phyloP scores from a whole-genome alignment of 2,329 filamentous ascomycete species.

The Decorospora gaudefroyi region DNA sequence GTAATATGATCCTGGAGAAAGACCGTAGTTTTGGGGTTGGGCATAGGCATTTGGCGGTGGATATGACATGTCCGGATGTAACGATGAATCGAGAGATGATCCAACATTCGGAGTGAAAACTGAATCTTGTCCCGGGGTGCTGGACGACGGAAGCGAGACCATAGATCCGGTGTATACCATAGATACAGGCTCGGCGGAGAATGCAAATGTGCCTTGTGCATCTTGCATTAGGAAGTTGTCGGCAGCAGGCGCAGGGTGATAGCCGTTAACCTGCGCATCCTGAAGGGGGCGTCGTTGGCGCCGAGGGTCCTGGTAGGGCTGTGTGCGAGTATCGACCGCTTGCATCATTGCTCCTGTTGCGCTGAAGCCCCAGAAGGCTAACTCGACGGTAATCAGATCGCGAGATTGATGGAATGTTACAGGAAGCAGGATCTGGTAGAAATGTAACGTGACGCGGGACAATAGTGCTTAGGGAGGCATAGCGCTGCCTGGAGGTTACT shows the following conservation, averaged over 20 bases:
- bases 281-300: slow-evolving; percentile 44
- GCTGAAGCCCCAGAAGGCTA: slow-evolving; percentile 28
- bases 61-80: slow-evolving; percentile 43
- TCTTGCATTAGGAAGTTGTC: slow-evolving; percentile 38
- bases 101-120: slow-evolving; percentile 40
- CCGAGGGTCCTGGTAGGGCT: slow-evolving; percentile 41
- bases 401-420: slow-evolving; percentile 15
- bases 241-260: slow-evolving; percentile 24
- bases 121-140: slow-evolving; percentile 33
- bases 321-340: slow-evolving; percentile 40
- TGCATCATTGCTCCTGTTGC: slow-evolving; percentile 33
- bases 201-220: slow-evolving; percentile 43
- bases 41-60: slow-evolving; percentile 35
- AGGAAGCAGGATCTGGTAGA: slow-evolving; percentile 18
- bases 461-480: slow-evolving; percentile 40
- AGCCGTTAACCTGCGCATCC: slow-evolving; percentile 37
- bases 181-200: slow-evolving; percentile 42
- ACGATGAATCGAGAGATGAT: slow-evolving; percentile 45
- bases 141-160: slow-evolving; percentile 27
- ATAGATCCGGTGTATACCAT: slow-evolving; percentile 42
- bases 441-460: slow-evolving; percentile 38
- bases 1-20: slow-evolving; percentile 38
- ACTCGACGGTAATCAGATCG: slow-evolving; percentile 20
- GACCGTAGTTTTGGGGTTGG: slow-evolving; percentile 34
- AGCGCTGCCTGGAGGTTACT: slow-evolving; percentile 36